Evolutionary conservation across 345 rosid genomes (phyloP).

Genomic region (Corymbia maculata): DNA sequence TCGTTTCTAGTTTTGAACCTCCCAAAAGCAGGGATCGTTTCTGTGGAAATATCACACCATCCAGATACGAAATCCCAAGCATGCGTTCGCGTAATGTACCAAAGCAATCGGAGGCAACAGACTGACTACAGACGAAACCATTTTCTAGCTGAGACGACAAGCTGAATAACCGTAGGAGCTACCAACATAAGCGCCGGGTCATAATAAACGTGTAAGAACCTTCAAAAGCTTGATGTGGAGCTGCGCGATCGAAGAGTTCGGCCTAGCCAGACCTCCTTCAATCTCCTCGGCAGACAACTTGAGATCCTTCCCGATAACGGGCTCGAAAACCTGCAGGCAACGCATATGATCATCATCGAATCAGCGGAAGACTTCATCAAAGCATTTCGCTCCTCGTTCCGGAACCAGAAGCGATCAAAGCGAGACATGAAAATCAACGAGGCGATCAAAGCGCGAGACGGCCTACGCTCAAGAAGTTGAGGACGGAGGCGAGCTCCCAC

Average conservation of each 20-base stretch:
- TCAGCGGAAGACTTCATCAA: not conserved
- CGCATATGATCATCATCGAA: not conserved
- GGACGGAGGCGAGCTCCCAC: conserved; percentile 94
- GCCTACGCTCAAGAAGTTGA: conserved; percentile 63
- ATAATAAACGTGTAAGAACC: conserved; percentile 18
- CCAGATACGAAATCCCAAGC: not conserved
- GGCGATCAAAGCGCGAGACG: not conserved
- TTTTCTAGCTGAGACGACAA: not conserved
- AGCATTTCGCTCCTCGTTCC: not conserved
- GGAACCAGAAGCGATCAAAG: not conserved
- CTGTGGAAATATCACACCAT: not conserved
- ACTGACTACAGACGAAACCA: not conserved
- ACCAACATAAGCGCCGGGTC: not conserved
- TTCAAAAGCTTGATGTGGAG: conserved; percentile 65
- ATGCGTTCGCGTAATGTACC: not conserved
- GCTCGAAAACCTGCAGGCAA: conserved; percentile 51
- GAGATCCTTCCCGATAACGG: conserved; percentile 40
- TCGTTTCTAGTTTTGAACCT: not conserved
- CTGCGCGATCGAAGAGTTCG: conserved; percentile 35
- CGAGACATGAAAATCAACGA: not conserved
- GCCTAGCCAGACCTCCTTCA: conserved; percentile 54
- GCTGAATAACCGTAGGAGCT: not conserved
- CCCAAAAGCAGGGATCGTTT: not conserved
- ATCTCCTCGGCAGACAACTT: conserved; percentile 69
- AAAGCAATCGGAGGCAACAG: not conserved